Evolutionary conservation across 805 yeast genomes (phyloP).

Genomic region (Yarrowia sp.): DNA sequence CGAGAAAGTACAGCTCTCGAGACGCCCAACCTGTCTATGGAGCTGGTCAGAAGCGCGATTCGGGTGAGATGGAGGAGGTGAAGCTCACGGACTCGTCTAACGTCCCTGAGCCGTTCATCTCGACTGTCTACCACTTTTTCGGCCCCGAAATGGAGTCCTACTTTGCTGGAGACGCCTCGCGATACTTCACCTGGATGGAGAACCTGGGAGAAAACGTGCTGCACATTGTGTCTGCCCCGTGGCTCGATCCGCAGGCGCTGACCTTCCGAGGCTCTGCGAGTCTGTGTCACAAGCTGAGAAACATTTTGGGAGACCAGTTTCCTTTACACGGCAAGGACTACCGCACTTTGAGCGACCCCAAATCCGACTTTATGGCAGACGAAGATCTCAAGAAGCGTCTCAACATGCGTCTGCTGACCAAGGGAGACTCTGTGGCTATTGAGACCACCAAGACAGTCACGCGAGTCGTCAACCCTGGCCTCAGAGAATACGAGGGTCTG

Average conservation of each 20-base stretch:
- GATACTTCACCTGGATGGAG: constrained; percentile 47
- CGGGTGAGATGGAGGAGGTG: not conserved
- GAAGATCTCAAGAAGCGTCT: not conserved
- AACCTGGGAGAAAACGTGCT: constrained; percentile 48
- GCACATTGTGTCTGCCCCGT: constrained; percentile 74
- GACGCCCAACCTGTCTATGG: constrained; percentile 14
- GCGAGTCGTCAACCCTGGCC: not conserved
- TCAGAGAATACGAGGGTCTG: not conserved
- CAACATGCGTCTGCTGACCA: not conserved
- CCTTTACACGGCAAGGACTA: not conserved
- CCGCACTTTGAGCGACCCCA: not conserved
- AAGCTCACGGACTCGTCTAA: not conserved
- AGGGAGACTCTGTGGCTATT: not conserved
- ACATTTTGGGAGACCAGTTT: constrained; percentile 38
- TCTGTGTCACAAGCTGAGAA: constrained; percentile 34
- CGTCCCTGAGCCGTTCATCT: not conserved
- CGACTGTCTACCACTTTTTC: constrained; percentile 66
- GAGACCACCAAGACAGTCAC: not conserved
- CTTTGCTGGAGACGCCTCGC: constrained; percentile 26
- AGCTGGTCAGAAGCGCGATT: not conserved
- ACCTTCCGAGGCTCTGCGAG: constrained; percentile 55
- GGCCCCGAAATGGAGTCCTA: constrained; percentile 58
- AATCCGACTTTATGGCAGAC: not conserved
- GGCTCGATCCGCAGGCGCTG: constrained; percentile 58
- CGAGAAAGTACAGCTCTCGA: not conserved